phyloP scores from a whole-genome alignment of 495 filamentous ascomycete species.

The Penicillium robsamsonii region DNA sequence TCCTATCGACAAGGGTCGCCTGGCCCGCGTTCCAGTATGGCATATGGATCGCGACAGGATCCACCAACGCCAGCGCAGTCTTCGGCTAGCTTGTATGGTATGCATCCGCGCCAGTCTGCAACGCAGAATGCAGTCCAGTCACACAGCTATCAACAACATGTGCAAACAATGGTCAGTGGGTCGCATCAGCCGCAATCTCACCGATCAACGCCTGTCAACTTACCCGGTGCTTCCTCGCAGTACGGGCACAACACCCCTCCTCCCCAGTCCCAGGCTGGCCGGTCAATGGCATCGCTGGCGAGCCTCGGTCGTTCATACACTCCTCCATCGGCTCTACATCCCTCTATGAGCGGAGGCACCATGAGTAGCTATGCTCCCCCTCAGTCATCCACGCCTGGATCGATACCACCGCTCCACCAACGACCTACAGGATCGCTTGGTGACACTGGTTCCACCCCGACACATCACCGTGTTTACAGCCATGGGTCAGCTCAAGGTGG shows the following conservation, averaged over 20 bases:
- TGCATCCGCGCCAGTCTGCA: constrained; percentile 32
- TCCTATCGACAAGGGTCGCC: constrained; percentile 40
- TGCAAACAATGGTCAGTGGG: constrained; percentile 42
- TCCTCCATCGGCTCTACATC: constrained; percentile 38
- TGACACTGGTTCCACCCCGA: constrained; percentile 24
- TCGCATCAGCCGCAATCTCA: constrained; percentile 37
- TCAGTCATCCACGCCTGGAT: constrained; percentile 25
- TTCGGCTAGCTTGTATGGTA: constrained; percentile 31
- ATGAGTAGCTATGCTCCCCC: constrained; percentile 34
- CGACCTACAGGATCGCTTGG: constrained; percentile 31
- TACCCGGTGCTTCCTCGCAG: constrained; percentile 27
- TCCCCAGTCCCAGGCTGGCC: constrained; percentile 31
- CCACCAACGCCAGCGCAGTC: constrained; percentile 36
- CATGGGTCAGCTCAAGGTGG: constrained; percentile 36
- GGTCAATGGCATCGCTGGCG: constrained; percentile 34
- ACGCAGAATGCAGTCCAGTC: constrained; percentile 25
- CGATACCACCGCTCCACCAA: constrained; percentile 35
- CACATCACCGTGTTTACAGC: constrained; percentile 46
- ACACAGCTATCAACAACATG: constrained; percentile 41
- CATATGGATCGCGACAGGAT: constrained; percentile 37
- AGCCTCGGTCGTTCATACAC: constrained; percentile 42
- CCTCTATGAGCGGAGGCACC: constrained; percentile 27
- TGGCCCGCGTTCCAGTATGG: constrained; percentile 30
- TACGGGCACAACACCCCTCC: constrained; percentile 44
- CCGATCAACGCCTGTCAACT: constrained; percentile 32